Conservation (phyloP, 1,284 basidiomycete genomes). For the Cerioporus squamosus region DNA sequence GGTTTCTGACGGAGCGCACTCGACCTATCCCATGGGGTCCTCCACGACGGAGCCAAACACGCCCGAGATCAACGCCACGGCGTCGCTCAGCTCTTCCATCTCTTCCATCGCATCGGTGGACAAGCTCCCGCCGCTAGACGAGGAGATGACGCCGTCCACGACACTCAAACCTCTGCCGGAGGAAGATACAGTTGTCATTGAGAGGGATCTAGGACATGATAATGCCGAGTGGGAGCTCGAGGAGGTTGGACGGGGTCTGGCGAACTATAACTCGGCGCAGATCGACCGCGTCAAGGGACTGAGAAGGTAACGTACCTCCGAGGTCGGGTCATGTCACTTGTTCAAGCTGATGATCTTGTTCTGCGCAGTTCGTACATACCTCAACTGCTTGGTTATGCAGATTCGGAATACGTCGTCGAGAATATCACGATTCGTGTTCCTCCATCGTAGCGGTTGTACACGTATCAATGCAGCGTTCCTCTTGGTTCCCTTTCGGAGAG, state of each 20-base stretch:
- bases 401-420: conserved; percentile 96
- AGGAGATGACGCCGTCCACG: conserved; percentile 33
- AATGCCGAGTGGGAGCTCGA: conserved; percentile 75
- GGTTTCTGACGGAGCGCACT: conserved; percentile 27
- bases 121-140: conserved; percentile 37
- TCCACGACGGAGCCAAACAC: conserved; percentile 46
- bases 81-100: conserved; percentile 43
- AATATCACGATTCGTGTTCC: conserved; percentile 75
- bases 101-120: conserved; percentile 38
- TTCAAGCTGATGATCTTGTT: not conserved
- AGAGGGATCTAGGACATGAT: conserved; percentile 33
- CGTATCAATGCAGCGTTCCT: not conserved
- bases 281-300: conserved; percentile 88
- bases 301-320: conserved; percentile 69
- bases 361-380: conserved; percentile 76
- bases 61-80: conserved; percentile 39
- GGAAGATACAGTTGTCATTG: conserved; percentile 35
- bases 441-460: conserved; percentile 29
- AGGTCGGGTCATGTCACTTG: not conserved
- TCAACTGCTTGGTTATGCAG: conserved; percentile 87
- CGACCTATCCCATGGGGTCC: conserved; percentile 32
- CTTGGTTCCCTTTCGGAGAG: not conserved
- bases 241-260: conserved; percentile 92
- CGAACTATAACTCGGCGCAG: conserved; percentile 95
- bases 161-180: conserved; percentile 31